A percentile compares a stretch with the other conserved stretches of the same genome.
Conservation (phyloP, 2,329 filamentous ascomycete species). For the Cladophialophora exuberans region DNA sequence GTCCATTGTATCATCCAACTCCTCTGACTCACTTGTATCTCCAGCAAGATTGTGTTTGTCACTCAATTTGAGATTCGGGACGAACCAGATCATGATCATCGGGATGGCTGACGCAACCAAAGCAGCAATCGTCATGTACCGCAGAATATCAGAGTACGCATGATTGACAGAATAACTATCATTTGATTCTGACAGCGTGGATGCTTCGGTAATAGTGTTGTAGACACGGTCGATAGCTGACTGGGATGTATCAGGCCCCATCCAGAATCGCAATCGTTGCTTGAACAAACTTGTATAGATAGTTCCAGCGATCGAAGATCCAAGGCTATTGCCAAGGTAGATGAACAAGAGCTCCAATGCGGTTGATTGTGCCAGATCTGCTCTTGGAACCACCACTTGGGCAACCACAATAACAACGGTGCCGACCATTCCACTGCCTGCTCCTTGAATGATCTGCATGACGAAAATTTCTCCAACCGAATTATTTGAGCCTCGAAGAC, state of each 20-base stretch:
- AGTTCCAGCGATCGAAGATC: slow-evolving; percentile 50
- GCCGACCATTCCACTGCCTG: slow-evolving; percentile 52
- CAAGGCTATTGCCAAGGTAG: slow-evolving; percentile 44
- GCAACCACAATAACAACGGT: slow-evolving; percentile 49
- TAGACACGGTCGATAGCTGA: slow-evolving; percentile 44
- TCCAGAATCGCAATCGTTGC: slow-evolving; percentile 38
- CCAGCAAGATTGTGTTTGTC: slow-evolving; percentile 26
- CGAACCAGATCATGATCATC: slow-evolving; percentile 34
- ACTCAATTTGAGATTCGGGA: slow-evolving; percentile 33
- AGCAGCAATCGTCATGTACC: slow-evolving; percentile 39
- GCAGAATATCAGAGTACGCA: slow-evolving; percentile 42
- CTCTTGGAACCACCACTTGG: slow-evolving; percentile 51
- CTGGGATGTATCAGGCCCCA: slow-evolving; percentile 40
- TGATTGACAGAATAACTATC: slow-evolving; percentile 48
- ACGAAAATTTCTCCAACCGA: slow-evolving; percentile 51
- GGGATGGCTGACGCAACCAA: slow-evolving; percentile 37
- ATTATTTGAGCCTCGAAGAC: slow-evolving; percentile 50
- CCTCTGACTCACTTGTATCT: neutral
- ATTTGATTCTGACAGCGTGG: slow-evolving; percentile 47
- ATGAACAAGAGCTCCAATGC: slow-evolving; percentile 49
- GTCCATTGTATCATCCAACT: neutral
- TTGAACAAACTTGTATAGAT: slow-evolving; percentile 56
- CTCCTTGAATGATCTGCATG: slow-evolving; percentile 54
- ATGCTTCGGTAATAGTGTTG: slow-evolving; percentile 50
- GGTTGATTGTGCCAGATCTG: slow-evolving; percentile 53